Base-by-base conservation (phyloP, 2,329 filamentous ascomycete species). In the Bipolaris bicolor region DNA sequence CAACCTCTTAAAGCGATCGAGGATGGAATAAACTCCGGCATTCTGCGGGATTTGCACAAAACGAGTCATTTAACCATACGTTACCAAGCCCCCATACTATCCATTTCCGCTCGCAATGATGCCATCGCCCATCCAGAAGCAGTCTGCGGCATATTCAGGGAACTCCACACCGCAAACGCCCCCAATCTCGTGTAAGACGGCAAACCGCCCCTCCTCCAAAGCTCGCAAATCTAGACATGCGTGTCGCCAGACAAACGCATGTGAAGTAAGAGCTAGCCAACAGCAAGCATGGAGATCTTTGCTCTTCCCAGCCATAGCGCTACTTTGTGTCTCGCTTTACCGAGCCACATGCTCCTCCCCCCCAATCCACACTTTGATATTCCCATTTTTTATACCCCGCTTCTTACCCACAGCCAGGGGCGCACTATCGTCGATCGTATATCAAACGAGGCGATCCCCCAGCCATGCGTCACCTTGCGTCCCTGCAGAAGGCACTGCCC, bases 291-390 rank as follows among this genome's bases (percentile, higher is more conserved):
- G 53, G 47, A 31, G 49, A 47, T 49, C 45, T 47, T 59, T 20
- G 53, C 57, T 40, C 16, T 46, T 46, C 46, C 40, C 31, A 48
- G 54, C 54, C 43, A 22, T 60, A 60, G 57, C 51, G 49, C 43
- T 34, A 20, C n/a, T 22, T 24, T 5, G 29, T 31, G 29, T 31
- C 11, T 31, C 29, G 29, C 29, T 31, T 31, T 13, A 31, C 29
- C 10, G 29, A 31, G 29, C 29, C 10, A 31, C 29, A 31, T 13
- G 10, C 29, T 10, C 10, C 43, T 13, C 20, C 29, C 29, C 9
- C 43, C 20, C 20, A 9, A 26, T 22, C 45, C 40, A 45, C 47
- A 54, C 34, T 49, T 47, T 47, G 36, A 37, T 58, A 33, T 40
- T 40, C 43, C 36, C 46, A 39, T 40, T 40, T 40, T 36, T 26